A percentile compares a stretch with the other conserved stretches of the same genome.
These are phyloP conservation scores for Trichocomaceae sp. DNA, from an alignment of 2,329 filamentous ascomycete genomes.

Conservation along the genomic window DNA sequence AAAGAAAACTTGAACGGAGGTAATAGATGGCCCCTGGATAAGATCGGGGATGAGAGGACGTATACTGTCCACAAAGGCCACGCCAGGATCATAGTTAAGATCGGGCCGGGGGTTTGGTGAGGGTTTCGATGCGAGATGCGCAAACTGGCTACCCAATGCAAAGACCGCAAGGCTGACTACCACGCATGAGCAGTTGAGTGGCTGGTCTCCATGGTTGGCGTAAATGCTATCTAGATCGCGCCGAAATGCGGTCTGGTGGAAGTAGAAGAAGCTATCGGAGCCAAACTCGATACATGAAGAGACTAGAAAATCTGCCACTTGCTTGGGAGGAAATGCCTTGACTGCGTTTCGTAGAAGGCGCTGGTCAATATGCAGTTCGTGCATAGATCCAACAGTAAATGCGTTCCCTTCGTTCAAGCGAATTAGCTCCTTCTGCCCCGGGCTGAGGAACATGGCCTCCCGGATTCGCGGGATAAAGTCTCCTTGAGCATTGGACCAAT, in stretches of 20 bases:
- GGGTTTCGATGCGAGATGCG: conserved; percentile 1
- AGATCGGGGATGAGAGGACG: conserved; percentile 28
- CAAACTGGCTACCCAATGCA: conserved; percentile 1
- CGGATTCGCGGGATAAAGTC: conserved; percentile 2
- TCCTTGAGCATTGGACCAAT: conserved; percentile 1
- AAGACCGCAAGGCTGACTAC: background rate
- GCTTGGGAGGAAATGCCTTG: conserved; percentile 2
- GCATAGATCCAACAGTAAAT: background rate
- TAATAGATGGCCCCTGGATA: conserved; percentile 27
- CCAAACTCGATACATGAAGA: background rate
- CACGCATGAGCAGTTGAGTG: background rate
- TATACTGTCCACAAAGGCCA: conserved; percentile 26
- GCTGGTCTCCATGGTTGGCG: background rate
- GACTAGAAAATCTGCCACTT: conserved; percentile 1
- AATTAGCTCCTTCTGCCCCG: background rate
- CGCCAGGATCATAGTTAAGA: conserved; percentile 21
- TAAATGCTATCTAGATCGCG: conserved; percentile 1
- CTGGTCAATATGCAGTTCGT: conserved; percentile 1
- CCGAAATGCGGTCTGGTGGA: background rate
- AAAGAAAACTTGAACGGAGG: conserved; percentile 29
- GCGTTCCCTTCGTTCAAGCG: background rate
- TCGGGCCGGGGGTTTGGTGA: background rate
- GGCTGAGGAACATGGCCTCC: background rate
- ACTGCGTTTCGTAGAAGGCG: background rate
- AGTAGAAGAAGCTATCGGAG: conserved; percentile 1